Base-by-base conservation (phyloP, 202 grass and related monocot species). In the Bolboschoenoplectus hybrid region DNA sequence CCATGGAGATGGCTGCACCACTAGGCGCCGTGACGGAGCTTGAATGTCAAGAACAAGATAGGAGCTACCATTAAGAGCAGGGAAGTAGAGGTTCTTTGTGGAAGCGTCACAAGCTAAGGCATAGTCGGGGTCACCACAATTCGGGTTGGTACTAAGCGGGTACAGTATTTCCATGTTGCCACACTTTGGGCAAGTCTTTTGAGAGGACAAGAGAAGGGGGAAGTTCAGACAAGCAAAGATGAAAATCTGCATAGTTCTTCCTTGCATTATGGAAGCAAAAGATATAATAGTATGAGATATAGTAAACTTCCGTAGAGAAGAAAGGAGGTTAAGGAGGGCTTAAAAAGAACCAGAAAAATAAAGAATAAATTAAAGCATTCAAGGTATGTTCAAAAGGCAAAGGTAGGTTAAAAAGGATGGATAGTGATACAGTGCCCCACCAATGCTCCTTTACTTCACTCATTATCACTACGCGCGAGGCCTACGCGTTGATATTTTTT, bases 141-240 rank as follows among this genome's bases (percentile, higher is more conserved):
- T 46, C 2, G 46, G 84, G 12, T 77, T 10, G 56, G 84, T 85
- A 38, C 84, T 85, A 0, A 85, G 47, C 1, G 84, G 84, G 50
- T 85, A 85, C 2, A 69, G 84, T 19, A 85, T 74, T 76, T 85
- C 84, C 53, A 85, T 63, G 49, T 58, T 62, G 50, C 84, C 84
- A 63, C 84, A 85, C 77, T 74, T 85, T 50, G 84, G 84, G 39
- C 84, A 85, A 61, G 70, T 85, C 84, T 47, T 85, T 76, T 85
- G 84, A 62, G 84, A 76, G 2, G 69, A 50, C 40, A 67, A 85
- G 70, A 85, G 70, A 64, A 85, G 70, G 50, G 49, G 38, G 0
- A 64, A 63, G 50, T 47, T 62, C 47, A 77, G 67, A 47, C 53
- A 63, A 12, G 84, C 16, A 19, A 85, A 85, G 50, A 77, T 52